Evolutionary conservation across 495 filamentous ascomycete genomes (phyloP).

Genomic region (Tuber microsphaerosporum): DNA sequence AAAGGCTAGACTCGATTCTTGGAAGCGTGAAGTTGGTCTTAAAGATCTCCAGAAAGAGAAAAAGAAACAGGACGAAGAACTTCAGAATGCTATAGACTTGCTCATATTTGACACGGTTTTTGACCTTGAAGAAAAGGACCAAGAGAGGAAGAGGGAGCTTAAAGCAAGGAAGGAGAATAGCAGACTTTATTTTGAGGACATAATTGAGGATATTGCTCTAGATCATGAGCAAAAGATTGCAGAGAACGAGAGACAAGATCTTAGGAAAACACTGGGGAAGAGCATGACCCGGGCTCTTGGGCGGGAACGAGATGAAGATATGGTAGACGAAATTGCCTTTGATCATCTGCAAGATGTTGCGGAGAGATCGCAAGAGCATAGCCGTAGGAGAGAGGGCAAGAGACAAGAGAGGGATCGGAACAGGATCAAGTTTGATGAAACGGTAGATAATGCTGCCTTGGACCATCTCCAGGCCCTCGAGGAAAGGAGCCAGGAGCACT

Average conservation of each 20-base stretch:
- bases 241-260: constrained; percentile 15
- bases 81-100: background rate
- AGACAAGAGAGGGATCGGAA: constrained; percentile 6
- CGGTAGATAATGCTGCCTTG: constrained; percentile 16
- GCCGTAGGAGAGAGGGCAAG: constrained; percentile 8
- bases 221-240: constrained; percentile 16
- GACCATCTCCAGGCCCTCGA: constrained; percentile 8
- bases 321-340: constrained; percentile 18
- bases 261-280: constrained; percentile 11
- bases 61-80: constrained; percentile 5
- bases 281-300: constrained; percentile 3
- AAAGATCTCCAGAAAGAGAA: background rate
- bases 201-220: constrained; percentile 23
- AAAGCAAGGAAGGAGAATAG: background rate
- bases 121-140: background rate
- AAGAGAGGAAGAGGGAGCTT: constrained; percentile 4
- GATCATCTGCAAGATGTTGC: constrained; percentile 14
- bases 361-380: constrained; percentile 9
- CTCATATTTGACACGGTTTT: background rate
- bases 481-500: constrained; percentile 9
- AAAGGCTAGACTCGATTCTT: background rate
- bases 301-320: constrained; percentile 7
- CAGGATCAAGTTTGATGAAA: background rate
- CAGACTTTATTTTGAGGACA: constrained; percentile 7
- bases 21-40: background rate